These are phyloP conservation scores for Penicillium aurantiogriseum DNA, from an alignment of 2,329 filamentous ascomycete species.

Conservation along the genomic window DNA sequence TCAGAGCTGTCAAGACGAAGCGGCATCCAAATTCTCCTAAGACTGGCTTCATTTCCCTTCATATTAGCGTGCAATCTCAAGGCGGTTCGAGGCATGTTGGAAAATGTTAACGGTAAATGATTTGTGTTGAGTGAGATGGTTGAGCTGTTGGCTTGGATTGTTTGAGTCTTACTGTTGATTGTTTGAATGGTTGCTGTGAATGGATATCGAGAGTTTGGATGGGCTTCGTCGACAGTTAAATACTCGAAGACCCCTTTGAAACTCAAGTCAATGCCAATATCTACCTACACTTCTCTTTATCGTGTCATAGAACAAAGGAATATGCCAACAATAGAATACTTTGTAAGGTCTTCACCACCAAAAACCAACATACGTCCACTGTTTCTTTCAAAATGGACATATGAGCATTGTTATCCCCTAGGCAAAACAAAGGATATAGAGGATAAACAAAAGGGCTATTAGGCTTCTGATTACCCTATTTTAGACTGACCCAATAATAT, in stretches of 20 bases:
- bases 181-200: background rate
- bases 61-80: background rate
- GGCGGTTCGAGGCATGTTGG: background rate
- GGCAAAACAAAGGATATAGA: background rate
- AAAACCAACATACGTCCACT: background rate
- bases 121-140: background rate
- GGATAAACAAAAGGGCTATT: background rate
- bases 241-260: background rate
- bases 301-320: background rate
- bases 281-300: background rate
- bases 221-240: background rate
- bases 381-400: background rate
- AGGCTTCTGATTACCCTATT: background rate
- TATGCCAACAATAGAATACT: background rate
- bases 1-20: background rate
- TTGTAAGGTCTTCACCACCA: background rate
- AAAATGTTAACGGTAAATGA: background rate
- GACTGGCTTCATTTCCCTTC: too few species aligned
- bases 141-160: background rate
- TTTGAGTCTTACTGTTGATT: background rate
- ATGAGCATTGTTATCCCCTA: background rate
- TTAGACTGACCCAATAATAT: background rate
- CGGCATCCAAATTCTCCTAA: background rate
- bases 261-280: background rate
- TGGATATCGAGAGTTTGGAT: background rate